These are phyloP conservation scores for Rhypophila decipiens DNA, from an alignment of 495 filamentous ascomycete species.

Conservation along the genomic window DNA sequence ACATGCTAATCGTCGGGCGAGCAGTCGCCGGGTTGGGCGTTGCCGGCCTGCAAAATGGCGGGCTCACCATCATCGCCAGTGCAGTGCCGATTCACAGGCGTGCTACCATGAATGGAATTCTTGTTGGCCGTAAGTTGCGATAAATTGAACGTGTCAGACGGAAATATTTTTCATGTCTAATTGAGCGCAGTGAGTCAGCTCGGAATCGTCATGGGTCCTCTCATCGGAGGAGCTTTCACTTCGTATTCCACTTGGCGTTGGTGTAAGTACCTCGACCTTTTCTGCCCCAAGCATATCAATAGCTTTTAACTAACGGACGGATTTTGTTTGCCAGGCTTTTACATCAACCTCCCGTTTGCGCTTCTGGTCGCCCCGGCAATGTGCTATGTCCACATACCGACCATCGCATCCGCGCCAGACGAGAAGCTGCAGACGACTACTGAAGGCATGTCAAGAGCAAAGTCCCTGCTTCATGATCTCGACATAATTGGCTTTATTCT, in stretches of 20 bases:
- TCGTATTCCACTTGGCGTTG: conserved; percentile 47
- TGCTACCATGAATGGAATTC: conserved; percentile 7
- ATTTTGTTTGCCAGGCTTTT: conserved; percentile 38
- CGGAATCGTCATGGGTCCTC: conserved; percentile 56
- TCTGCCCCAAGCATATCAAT: not conserved
- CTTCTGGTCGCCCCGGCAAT: conserved; percentile 51
- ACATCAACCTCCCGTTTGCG: conserved; percentile 64
- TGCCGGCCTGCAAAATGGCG: conserved; percentile 23
- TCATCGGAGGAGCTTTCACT: conserved; percentile 47
- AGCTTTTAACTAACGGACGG: not conserved
- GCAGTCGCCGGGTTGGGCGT: conserved; percentile 43
- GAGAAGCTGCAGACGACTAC: conserved; percentile 43
- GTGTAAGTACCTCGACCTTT: conserved; percentile 18
- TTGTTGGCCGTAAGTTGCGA: not conserved
- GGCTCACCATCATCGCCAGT: conserved; percentile 20
- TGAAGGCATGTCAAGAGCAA: conserved; percentile 27
- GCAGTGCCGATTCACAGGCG: conserved; percentile 27
- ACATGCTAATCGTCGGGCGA: conserved; percentile 45
- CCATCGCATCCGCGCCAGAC: too few species aligned
- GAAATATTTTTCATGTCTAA: conserved; percentile 6
- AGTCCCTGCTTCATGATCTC: conserved; percentile 39
- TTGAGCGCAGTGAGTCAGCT: conserved; percentile 49
- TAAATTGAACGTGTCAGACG: not conserved
- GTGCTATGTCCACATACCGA: too few species aligned
- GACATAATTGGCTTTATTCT: conserved; percentile 58